Percentiles rank a stretch among this genome's conserved stretches.
Conservation (phyloP, 768 basidiomycete species). For the Tephrocybe sp. region DNA sequence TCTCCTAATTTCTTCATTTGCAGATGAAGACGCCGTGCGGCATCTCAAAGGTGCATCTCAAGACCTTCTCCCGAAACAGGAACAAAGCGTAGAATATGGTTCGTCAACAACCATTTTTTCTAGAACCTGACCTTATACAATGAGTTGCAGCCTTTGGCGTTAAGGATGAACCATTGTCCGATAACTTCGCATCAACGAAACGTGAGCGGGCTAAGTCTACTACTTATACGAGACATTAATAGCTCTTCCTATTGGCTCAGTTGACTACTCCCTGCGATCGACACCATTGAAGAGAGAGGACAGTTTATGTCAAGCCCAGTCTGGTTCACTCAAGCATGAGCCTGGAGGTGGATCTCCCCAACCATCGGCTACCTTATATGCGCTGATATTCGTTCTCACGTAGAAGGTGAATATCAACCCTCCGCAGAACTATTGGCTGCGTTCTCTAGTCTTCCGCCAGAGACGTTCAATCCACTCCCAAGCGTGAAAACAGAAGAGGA, state of each 20-base stretch:
- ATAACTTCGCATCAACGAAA: too few species aligned
- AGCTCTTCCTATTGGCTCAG: too few species aligned
- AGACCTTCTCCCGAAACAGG: neutral
- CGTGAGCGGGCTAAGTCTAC: too few species aligned
- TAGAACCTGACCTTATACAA: neutral
- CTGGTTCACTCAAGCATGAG: neutral
- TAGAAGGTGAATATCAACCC: conserved; percentile 10
- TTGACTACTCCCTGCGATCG: conserved; percentile 5
- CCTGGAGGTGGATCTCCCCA: neutral
- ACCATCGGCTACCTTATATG: neutral
- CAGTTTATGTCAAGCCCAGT: neutral
- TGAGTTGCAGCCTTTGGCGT: neutral
- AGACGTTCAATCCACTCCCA: neutral
- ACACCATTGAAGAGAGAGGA: conserved; percentile 11
- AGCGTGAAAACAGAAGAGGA: neutral
- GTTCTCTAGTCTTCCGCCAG: conserved; percentile 6
- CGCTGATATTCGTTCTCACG: neutral
- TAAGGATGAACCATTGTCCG: conserved; percentile 6
- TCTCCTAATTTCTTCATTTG: neutral
- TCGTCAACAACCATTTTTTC: neutral
- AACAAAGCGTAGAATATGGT: neutral
- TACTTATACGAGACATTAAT: too few species aligned
- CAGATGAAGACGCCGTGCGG: conserved; percentile 14
- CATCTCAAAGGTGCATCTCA: neutral
- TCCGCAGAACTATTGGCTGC: conserved; percentile 15